Conservation (phyloP, 2,329 filamentous ascomycete genomes). For the Fusarium chlamydosporum region DNA sequence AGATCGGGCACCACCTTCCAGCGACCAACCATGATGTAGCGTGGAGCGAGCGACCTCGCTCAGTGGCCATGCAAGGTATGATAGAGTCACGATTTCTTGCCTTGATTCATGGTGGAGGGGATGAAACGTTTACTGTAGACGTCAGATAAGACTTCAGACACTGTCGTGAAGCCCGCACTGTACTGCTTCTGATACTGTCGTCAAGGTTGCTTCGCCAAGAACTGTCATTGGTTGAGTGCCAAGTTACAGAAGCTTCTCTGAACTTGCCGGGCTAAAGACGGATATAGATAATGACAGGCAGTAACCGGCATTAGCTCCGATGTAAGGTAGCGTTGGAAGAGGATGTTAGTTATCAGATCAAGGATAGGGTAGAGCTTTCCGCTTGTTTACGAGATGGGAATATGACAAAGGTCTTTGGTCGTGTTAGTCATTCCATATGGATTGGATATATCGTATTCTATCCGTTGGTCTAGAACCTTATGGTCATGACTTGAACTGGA, state of each 20-base stretch:
- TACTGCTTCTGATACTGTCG: constrained; percentile 29
- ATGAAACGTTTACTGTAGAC: constrained; percentile 44
- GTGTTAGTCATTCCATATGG: constrained; percentile 13
- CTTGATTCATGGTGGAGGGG: constrained; percentile 13
- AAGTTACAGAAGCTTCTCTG: constrained; percentile 18
- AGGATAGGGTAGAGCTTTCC: constrained; percentile 6
- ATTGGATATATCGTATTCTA: neutral
- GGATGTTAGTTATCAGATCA: constrained; percentile 40
- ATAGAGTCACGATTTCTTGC: constrained; percentile 19
- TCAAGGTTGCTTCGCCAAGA: constrained; percentile 25
- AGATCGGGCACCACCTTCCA: constrained; percentile 21
- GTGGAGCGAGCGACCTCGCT: constrained; percentile 30
- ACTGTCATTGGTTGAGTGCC: neutral
- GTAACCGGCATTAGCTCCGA: constrained; percentile 26
- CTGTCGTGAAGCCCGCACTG: constrained; percentile 41
- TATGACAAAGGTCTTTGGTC: constrained; percentile 17
- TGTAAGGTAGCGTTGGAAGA: constrained; percentile 40
- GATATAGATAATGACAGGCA: constrained; percentile 16
- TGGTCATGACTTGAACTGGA: neutral
- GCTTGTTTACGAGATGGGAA: constrained; percentile 9
- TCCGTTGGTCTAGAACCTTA: constrained; percentile 1
- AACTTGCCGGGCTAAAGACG: constrained; percentile 6
- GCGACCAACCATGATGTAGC: constrained; percentile 29
- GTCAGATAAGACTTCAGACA: constrained; percentile 21
- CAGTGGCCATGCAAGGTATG: constrained; percentile 33